phyloP scores from a whole-genome alignment of 2,329 filamentous ascomycete genomes.

The Pestalotiopsis sp. region DNA sequence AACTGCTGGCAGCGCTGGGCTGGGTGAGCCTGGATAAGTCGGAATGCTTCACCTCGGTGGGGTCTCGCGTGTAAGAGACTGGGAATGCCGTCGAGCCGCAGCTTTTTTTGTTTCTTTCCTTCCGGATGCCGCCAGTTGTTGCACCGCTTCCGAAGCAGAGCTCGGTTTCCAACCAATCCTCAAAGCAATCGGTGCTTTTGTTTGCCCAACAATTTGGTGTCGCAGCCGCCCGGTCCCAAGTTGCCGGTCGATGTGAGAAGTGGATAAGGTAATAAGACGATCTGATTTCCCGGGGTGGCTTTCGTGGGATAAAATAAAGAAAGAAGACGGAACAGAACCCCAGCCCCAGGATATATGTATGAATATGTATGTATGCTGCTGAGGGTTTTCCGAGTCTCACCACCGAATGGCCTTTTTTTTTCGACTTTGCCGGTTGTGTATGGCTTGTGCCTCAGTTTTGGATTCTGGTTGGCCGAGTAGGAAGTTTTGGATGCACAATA shows the following conservation, averaged over 20 bases:
- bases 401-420: background rate
- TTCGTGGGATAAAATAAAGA: background rate
- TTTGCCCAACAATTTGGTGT: slow-evolving; percentile 4
- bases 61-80: background rate
- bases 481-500: background rate
- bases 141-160: background rate
- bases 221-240: background rate
- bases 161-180: background rate
- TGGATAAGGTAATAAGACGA: background rate
- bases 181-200: background rate
- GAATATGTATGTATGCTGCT: background rate
- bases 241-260: slow-evolving; percentile 1
- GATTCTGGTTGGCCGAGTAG: background rate
- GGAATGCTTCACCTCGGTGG: slow-evolving; percentile 1
- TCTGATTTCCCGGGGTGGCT: slow-evolving; percentile 1
- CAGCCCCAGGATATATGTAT: background rate
- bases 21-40: background rate
- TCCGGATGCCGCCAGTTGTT: background rate
- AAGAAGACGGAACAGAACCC: background rate
- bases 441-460: slow-evolving; percentile 1
- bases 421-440: background rate
- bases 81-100: slow-evolving; percentile 8
- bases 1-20: background rate
- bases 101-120: background rate
- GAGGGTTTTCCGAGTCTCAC: background rate